Percentiles rank a stretch among this genome's conserved stretches.
These are phyloP conservation scores for Colletotrichum lindemuthianum DNA, from an alignment of 2,329 filamentous ascomycete species.

Conservation along the genomic window DNA sequence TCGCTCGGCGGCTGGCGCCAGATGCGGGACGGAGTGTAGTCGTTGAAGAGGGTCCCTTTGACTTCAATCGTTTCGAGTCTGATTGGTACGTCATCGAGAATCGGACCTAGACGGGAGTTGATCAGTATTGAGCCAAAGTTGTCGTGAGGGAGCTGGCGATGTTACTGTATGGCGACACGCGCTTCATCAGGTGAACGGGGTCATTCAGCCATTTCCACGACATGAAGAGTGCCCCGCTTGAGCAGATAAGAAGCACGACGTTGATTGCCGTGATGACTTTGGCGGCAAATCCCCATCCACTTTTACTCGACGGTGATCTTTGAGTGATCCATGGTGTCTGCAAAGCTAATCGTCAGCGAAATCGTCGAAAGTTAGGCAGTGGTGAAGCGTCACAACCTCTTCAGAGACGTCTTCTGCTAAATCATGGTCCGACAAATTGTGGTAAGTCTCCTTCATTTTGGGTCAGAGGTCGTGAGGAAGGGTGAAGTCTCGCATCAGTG, in stretches of 20 bases:
- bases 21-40: conserved; percentile 45
- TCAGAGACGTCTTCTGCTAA: conserved; percentile 4
- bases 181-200: conserved; percentile 25
- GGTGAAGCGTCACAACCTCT: not conserved
- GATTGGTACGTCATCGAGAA: conserved; percentile 21
- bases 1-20: conserved; percentile 35
- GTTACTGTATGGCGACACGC: conserved; percentile 26
- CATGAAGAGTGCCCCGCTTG: conserved; percentile 12
- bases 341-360: no score
- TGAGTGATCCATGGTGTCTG: not conserved
- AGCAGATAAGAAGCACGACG: conserved; percentile 7
- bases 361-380: no score
- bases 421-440: conserved; percentile 1
- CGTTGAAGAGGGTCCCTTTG: conserved; percentile 32
- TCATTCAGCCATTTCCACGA: conserved; percentile 26
- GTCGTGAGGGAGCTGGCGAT: accelerated
- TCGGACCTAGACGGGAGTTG: not conserved
- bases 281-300: conserved; percentile 10
- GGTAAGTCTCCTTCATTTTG: conserved; percentile 23
- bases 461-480: no score
- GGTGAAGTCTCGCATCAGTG: not conserved
- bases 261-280: conserved; percentile 17
- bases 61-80: conserved; percentile 23
- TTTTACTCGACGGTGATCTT: not conserved
- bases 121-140: not conserved